Percentiles rank a stretch among this genome's conserved stretches.
Evolutionary conservation across 139 green algal species (phyloP).

Genomic region (Chlorella ohadii): DNA sequence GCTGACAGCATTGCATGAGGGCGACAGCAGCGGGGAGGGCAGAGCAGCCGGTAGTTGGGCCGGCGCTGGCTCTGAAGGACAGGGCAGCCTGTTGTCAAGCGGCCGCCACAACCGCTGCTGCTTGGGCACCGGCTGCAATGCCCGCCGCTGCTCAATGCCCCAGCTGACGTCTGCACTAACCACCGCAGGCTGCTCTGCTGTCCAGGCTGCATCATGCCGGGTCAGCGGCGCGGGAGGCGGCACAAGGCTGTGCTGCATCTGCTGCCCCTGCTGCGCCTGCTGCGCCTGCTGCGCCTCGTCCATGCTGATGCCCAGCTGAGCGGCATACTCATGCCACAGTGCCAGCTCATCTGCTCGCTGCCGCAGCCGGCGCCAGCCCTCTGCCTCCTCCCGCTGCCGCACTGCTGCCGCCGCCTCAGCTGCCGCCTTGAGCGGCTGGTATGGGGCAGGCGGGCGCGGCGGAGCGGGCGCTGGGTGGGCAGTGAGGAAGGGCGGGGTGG

Average conservation of each 20-base stretch:
- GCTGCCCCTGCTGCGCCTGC: background rate
- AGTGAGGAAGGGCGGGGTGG: no score
- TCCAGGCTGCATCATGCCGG: background rate
- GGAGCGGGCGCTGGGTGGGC: background rate
- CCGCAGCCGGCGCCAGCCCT: conserved; percentile 11
- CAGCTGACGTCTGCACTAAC: no score
- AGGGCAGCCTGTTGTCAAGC: no score
- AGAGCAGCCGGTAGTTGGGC: background rate
- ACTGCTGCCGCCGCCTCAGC: background rate
- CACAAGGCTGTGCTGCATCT: background rate
- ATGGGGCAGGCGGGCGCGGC: background rate
- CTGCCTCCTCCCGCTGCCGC: background rate
- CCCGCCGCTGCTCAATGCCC: background rate
- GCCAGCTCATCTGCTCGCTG: conserved; percentile 16
- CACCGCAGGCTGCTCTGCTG: no score
- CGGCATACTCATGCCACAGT: conserved; percentile 22
- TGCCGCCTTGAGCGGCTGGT: background rate
- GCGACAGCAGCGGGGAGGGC: background rate
- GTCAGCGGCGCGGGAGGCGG: no score
- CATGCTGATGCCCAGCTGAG: background rate
- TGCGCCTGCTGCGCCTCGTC: background rate
- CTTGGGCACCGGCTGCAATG: background rate
- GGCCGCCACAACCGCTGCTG: background rate
- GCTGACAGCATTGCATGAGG: background rate
- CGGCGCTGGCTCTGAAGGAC: no score